These are phyloP conservation scores for Mortierella sp. DNA, from an alignment of 371 early-diverging fungal species.

Conservation along the genomic window DNA sequence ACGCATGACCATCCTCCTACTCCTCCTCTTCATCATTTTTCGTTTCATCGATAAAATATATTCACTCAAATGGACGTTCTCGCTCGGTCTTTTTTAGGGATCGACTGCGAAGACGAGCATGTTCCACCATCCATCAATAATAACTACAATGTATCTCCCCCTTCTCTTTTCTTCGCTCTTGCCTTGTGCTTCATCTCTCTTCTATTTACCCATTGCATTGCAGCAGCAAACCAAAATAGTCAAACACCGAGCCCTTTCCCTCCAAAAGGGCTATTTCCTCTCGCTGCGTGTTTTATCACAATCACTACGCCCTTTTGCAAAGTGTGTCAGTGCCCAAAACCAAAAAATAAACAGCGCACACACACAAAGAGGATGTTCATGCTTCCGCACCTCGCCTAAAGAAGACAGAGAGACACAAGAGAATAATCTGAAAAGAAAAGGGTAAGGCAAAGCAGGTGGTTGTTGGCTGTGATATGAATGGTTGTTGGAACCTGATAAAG, in stretches of 20 bases:
- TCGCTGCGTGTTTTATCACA: neutral
- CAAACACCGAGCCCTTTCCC: neutral
- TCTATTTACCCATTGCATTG: neutral
- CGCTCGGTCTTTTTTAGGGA: slow-evolving; percentile 6
- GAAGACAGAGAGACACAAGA: slow-evolving; percentile 2
- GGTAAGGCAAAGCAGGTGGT: neutral
- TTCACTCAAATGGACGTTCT: neutral
- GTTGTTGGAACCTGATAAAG: neutral
- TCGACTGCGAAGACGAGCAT: neutral
- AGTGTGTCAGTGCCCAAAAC: neutral
- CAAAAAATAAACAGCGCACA: slow-evolving; percentile 4
- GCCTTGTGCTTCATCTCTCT: neutral
- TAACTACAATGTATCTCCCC: neutral
- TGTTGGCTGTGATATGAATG: slow-evolving; percentile 6
- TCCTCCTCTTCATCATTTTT: neutral
- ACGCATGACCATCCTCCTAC: neutral
- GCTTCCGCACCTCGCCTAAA: neutral
- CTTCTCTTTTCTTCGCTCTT: neutral
- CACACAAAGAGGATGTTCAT: neutral
- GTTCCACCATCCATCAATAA: neutral
- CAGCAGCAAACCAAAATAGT: neutral
- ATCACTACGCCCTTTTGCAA: neutral
- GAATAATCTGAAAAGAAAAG: neutral
- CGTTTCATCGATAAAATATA: neutral
- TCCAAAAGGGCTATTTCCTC: slow-evolving; percentile 6